A percentile compares a stretch with the other conserved stretches of the same genome.
These are phyloP conservation scores for Fusarium continuum DNA, from an alignment of 2,329 filamentous ascomycete genomes.

Conservation along the genomic window DNA sequence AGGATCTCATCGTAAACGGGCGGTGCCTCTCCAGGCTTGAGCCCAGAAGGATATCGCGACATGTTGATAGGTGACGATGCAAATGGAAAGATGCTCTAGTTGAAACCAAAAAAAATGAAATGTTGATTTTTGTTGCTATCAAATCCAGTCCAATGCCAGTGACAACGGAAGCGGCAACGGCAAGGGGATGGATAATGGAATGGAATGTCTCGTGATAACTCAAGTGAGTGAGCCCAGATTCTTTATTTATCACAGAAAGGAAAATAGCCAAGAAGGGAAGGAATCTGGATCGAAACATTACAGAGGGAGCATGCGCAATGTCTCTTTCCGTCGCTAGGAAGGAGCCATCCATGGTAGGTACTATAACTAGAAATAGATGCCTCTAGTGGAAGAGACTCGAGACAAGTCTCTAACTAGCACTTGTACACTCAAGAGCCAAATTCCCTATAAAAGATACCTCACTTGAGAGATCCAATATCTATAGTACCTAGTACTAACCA, in stretches of 20 bases:
- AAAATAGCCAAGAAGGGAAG: background rate
- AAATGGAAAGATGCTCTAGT: background rate
- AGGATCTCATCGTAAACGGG: slow-evolving; percentile 45
- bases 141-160: background rate
- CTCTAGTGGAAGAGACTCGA: background rate
- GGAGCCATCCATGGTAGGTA: slow-evolving; percentile 7
- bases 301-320: slow-evolving; percentile 2
- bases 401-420: too few species aligned
- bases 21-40: slow-evolving; percentile 40
- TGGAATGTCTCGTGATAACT: slow-evolving; percentile 14
- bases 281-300: slow-evolving; percentile 14
- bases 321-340: background rate
- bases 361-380: too few species aligned
- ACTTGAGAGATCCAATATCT: too few species aligned
- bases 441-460: slow-evolving; percentile 4
- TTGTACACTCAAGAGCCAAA: background rate
- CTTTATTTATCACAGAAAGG: slow-evolving; percentile 23
- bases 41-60: slow-evolving; percentile 9
- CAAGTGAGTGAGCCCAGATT: slow-evolving; percentile 18
- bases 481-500: too few species aligned
- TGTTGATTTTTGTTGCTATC: background rate
- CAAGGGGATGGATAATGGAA: slow-evolving; percentile 4
- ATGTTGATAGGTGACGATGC: slow-evolving; percentile 10
- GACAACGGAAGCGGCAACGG: background rate
- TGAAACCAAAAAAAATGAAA: background rate